These are phyloP conservation scores for Pestalotiopsis sp. DNA, from an alignment of 2,329 filamentous ascomycete species.

Conservation along the genomic window DNA sequence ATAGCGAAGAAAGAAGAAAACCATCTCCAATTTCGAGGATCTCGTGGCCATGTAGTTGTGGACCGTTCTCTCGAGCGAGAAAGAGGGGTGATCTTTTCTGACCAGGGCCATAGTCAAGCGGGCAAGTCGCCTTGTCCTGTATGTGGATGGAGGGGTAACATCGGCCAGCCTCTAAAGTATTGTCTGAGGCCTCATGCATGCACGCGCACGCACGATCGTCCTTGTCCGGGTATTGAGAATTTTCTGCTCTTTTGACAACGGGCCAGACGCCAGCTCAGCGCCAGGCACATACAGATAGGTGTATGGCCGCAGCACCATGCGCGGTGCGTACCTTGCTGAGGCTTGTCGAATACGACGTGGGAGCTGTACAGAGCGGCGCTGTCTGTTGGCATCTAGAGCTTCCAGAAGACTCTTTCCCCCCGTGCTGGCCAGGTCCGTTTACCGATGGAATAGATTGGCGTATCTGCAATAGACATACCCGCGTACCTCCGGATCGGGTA, in stretches of 20 bases:
- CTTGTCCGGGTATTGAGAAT: not conserved
- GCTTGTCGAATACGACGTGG: not conserved
- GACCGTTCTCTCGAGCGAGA: not conserved
- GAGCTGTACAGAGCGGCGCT: not conserved
- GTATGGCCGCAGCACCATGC: not conserved
- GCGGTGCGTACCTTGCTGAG: not conserved
- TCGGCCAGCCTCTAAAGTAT: conserved; percentile 1
- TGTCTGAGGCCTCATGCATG: not conserved
- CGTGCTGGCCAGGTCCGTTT: not conserved
- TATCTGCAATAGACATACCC: not conserved
- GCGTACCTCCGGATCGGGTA: not conserved
- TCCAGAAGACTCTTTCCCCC: not conserved
- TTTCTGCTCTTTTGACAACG: not conserved
- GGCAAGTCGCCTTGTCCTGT: not conserved
- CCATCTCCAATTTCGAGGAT: conserved; percentile 4
- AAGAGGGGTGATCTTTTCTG: not conserved
- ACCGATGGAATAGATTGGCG: not conserved
- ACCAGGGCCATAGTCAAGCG: not conserved
- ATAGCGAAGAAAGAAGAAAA: not conserved
- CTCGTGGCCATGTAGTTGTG: conserved; percentile 9
- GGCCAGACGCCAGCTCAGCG: not conserved
- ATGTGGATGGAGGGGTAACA: conserved; percentile 8
- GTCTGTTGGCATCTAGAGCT: not conserved
- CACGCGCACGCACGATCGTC: not conserved
- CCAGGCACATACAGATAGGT: not conserved